These are phyloP conservation scores for Claviceps spartinae DNA, from an alignment of 2,329 filamentous ascomycete species.

Conservation along the genomic window DNA sequence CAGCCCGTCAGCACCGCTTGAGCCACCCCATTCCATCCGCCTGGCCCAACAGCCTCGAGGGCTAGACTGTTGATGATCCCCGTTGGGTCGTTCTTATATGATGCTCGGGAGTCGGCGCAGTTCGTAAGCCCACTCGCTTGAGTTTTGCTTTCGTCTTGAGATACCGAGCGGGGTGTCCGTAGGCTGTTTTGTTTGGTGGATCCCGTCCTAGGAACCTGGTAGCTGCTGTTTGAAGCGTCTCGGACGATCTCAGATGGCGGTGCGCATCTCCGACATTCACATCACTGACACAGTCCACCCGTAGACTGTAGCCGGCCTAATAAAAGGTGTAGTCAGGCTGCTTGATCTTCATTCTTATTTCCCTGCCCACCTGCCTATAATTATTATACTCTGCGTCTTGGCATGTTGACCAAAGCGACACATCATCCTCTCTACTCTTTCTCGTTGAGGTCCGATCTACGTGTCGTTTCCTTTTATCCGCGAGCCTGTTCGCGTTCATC, in stretches of 20 bases:
- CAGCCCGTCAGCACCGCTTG: no score
- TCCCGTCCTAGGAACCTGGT: neutral
- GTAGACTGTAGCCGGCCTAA: neutral
- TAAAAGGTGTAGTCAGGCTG: neutral
- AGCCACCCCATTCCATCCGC: no score
- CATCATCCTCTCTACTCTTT: neutral
- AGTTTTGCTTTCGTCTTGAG: neutral
- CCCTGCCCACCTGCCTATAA: neutral
- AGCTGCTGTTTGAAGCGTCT: neutral
- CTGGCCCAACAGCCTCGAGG: no score
- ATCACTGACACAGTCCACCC: neutral
- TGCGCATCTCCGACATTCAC: neutral
- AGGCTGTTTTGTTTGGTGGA: neutral
- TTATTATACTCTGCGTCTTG: neutral
- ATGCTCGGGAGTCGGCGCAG: neutral
- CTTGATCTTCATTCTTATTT: neutral
- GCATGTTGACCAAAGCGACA: neutral
- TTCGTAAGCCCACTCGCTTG: neutral
- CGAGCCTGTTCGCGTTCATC: neutral
- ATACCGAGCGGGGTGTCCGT: no score
- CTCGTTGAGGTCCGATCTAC: neutral
- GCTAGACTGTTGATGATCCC: no score
- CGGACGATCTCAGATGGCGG: neutral
- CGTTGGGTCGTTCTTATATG: constrained; percentile 1
- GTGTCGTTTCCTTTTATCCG: neutral